Percentiles rank a stretch among this genome's conserved stretches.
Conservation (phyloP, 371 early-diverging fungal species). For the Rhizopus microsporus region DNA sequence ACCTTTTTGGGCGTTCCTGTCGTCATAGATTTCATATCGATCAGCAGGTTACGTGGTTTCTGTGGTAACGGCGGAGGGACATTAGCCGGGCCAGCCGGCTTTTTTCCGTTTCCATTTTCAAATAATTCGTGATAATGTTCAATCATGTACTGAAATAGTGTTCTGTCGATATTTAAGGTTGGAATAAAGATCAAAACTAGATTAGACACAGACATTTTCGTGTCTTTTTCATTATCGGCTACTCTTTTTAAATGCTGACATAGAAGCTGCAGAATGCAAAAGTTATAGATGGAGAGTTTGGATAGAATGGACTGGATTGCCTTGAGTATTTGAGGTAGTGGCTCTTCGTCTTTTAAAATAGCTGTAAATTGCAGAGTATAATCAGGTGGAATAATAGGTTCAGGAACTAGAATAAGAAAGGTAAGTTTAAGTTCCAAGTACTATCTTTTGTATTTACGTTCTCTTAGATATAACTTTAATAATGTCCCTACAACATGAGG, state of each 20-base stretch:
- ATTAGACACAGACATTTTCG: conserved; percentile 81
- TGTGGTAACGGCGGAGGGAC: conserved; percentile 37
- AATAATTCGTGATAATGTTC: conserved; percentile 31
- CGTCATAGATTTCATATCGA: neutral
- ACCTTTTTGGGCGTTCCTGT: conserved; percentile 16
- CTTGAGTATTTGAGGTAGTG: conserved; percentile 20
- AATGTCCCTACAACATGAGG: conserved; percentile 82
- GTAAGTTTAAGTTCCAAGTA: neutral
- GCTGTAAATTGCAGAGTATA: conserved; percentile 25
- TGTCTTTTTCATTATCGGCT: conserved; percentile 57
- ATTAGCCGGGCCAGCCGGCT: conserved; percentile 19
- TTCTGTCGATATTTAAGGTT: conserved; percentile 72
- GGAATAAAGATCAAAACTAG: conserved; percentile 83
- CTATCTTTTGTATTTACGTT: conserved; percentile 46
- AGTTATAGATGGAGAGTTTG: conserved; percentile 56
- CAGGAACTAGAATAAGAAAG: conserved; percentile 36
- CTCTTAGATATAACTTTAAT: conserved; percentile 81
- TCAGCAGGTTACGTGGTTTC: conserved; percentile 30
- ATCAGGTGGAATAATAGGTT: conserved; percentile 42
- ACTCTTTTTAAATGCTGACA: conserved; percentile 72
- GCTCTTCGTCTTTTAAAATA: neutral
- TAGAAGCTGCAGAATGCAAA: conserved; percentile 51
- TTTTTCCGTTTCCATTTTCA: conserved; percentile 10
- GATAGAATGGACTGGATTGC: conserved; percentile 41
- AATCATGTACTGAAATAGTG: conserved; percentile 63